Base-by-base conservation (phyloP, 805 yeast species). In the Schwanniomyces pseudopolymorphus region DNA sequence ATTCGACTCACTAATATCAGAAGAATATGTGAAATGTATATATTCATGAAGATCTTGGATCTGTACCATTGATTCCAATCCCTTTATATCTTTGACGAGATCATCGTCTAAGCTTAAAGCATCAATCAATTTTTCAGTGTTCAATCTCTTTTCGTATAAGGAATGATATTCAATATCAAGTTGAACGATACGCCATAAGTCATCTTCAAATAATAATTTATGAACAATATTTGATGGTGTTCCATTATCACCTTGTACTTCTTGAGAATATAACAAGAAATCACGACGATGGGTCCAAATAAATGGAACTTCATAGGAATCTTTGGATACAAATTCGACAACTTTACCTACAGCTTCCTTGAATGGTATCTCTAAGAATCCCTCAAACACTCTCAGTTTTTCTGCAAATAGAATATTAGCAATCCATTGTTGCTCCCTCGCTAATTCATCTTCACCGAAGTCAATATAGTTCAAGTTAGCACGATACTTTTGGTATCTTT, bases 211-310 rank as follows among this genome's bases (percentile, higher is more conserved):
- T 46, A 87, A 69, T 40, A 84, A 64, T 51, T 78, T 79, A 52
- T 73, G 79, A 10, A 79, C 80, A 19, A 60, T 60, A 26, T 59
- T 66, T n/a, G 55, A 51, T 14, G 54, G 44, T 5, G 53, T 44
- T 4, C 80, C 74, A 33, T 74, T 77, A 13, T 65, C 71, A 33
- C 64, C 64, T 24, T 61, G 56, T 13, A 63, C 63, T 33, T 80
- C 80, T 36, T 76, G 76, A 8, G 88, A 78, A 56, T 74, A 74
- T 49, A 87, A 70, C 16, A 89, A 73, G 61, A 87, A 89, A 66
- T 94, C 98, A 67, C 96, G 87, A 64, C 98, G 87, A 61, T 90
- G 96, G 21, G 90, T 87, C 87, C 96, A 90, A 50, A 94, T 90
- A 58, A 90, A 88, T 9, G 99, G 98, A 4, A 92, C 96, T 63